A percentile compares a stretch with the other conserved stretches of the same genome.
phyloP scores from a whole-genome alignment of 352 stramenopile genomes.

The Globisporangium splendens region DNA sequence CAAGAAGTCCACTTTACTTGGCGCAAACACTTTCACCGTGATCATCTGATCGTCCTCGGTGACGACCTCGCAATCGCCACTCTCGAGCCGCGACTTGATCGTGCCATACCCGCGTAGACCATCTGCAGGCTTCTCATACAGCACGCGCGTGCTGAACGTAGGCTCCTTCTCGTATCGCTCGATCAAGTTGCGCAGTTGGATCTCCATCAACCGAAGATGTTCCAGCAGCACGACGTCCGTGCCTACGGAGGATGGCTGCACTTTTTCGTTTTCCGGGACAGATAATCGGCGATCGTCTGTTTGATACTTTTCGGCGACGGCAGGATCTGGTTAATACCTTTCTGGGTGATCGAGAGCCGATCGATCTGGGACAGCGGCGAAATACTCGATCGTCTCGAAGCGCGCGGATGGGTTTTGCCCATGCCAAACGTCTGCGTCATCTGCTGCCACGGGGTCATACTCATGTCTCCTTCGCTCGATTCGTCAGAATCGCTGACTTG shows the following conservation, averaged over 20 bases:
- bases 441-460: conserved; percentile 80
- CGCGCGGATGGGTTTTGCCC: conserved; percentile 35
- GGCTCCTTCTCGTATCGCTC: conserved; percentile 10
- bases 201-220: conserved; percentile 32
- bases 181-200: conserved; percentile 14
- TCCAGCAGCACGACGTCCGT: conserved; percentile 23
- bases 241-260: conserved; percentile 36
- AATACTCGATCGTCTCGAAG: conserved; percentile 50
- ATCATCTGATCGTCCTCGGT: conserved; percentile 63
- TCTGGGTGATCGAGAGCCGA: conserved; percentile 47
- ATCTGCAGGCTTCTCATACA: conserved; percentile 38
- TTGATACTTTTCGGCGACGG: conserved; percentile 54
- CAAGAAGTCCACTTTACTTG: conserved; percentile 48
- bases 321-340: conserved; percentile 44
- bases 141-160: conserved; percentile 34
- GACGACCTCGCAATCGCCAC: conserved; percentile 49
- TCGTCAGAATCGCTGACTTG: conserved; percentile 83
- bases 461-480: conserved; percentile 72
- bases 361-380: conserved; percentile 66
- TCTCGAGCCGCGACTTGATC: conserved; percentile 40
- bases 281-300: conserved; percentile 58
- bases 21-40: conserved; percentile 42
- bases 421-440: conserved; percentile 85
- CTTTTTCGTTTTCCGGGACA: conserved; percentile 68
- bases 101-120: conserved; percentile 50